Conservation (phyloP, 2,329 filamentous ascomycete species). For the Trichoderma atrobrunneum region DNA sequence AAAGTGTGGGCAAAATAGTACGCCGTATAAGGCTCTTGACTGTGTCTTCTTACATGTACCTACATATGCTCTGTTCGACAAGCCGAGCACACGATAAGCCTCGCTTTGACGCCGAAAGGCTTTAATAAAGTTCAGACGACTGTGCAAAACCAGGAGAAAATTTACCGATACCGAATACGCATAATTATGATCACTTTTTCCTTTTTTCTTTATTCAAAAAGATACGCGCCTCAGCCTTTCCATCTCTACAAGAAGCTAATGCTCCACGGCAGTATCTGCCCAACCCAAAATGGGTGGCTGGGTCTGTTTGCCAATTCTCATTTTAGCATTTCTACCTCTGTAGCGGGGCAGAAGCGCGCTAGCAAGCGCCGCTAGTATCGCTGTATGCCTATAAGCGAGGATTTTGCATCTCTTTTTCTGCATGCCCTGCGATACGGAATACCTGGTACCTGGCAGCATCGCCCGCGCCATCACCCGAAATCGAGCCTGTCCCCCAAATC, state of each 20-base stretch:
- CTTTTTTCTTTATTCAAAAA: neutral
- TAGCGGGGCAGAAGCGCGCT: slow-evolving; percentile 7
- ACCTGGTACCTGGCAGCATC: slow-evolving; percentile 15
- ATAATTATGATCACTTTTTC: neutral
- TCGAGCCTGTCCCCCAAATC: neutral
- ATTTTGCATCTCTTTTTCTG: neutral
- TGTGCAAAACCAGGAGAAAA: neutral
- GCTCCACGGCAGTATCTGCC: neutral
- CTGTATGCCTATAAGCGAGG: slow-evolving; percentile 3
- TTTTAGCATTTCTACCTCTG: neutral
- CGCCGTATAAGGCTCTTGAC: neutral
- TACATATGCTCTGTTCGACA: neutral
- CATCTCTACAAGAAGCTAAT: neutral
- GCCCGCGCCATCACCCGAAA: neutral
- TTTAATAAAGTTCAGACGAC: neutral
- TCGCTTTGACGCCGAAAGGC: neutral
- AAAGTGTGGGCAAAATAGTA: neutral
- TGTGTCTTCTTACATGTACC: neutral
- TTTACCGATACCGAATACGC: neutral
- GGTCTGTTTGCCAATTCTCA: neutral
- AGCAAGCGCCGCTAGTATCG: neutral
- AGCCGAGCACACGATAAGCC: neutral
- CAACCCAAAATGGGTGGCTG: slow-evolving; percentile 20
- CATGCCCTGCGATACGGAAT: neutral
- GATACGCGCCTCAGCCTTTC: neutral